Evolutionary conservation across 1,139 yeast species (phyloP).

Genomic region (Pichia sp.): DNA sequence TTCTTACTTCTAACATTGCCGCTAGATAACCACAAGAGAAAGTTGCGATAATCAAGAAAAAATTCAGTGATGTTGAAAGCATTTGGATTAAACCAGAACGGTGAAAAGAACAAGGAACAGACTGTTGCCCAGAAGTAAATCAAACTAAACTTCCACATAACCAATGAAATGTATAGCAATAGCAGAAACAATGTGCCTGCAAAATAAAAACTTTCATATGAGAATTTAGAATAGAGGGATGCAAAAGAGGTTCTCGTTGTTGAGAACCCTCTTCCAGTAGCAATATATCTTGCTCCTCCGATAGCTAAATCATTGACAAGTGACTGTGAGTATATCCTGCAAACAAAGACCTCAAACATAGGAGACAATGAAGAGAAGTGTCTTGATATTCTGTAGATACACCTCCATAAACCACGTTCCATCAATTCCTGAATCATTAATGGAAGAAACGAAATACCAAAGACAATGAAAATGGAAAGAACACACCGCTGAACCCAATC

Average conservation of each 20-base stretch:
- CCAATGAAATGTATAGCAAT: conserved; percentile 36
- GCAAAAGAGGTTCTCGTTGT: conserved; percentile 41
- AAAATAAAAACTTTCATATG: conserved; percentile 39
- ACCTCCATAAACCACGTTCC: conserved; percentile 43
- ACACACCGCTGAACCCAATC: conserved; percentile 46
- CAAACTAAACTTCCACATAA: conserved; percentile 42
- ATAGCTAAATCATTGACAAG: conserved; percentile 40
- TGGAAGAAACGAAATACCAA: conserved; percentile 44
- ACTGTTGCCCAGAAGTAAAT: conserved; percentile 46
- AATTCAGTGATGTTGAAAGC: conserved; percentile 44
- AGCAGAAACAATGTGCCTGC: conserved; percentile 35
- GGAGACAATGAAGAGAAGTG: conserved; percentile 47
- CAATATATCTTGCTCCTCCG: conserved; percentile 50
- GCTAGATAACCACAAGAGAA: conserved; percentile 37
- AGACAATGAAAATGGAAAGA: conserved; percentile 42
- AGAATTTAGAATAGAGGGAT: conserved; percentile 39
- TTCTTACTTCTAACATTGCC: conserved; percentile 33
- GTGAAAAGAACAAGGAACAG: conserved; percentile 37
- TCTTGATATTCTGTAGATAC: conserved; percentile 36
- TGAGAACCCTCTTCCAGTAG: conserved; percentile 51
- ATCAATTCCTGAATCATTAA: conserved; percentile 44
- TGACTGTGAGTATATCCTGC: conserved; percentile 44
- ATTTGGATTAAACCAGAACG: conserved; percentile 46
- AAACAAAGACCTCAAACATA: conserved; percentile 46
- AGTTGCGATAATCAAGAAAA: conserved; percentile 40